Evolutionary conservation across 2,329 filamentous ascomycete genomes (phyloP), one percentile per base, ranked within the genome.

Genomic region (Penicillium sp.): DNA sequence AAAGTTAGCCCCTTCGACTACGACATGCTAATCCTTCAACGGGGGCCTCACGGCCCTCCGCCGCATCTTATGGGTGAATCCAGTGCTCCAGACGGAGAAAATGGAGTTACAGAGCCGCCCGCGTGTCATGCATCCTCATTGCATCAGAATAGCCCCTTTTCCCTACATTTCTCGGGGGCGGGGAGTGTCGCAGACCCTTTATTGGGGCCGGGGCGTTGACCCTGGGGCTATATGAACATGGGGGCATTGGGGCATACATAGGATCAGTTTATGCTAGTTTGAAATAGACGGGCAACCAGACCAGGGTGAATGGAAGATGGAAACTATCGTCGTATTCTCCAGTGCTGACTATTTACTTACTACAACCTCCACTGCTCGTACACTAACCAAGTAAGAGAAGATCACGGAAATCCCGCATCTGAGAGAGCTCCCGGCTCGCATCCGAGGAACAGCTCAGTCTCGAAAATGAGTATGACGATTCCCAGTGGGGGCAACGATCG

Each of bases 391-490:
- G 4, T 30, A 28, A 3, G 6, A n/a, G 45, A 17, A 30, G 28
- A 51, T 51, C n/a, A 51, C 15, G 17, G n/a, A 35, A 22, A 51
- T 35, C 49, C 49, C 12, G 49, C 47, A 35, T 8, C n/a, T 22
- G 30, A 19, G 28, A 51, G n/a, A 51, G 6, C n/a, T 49, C 15
- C 45, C 28, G 24, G 49, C 49, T 51, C 24, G 10, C 49, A 51
- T 35, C n/a, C n/a, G 49, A 51, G 30, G 24, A 35, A 51, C n/a
- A 26, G n/a, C 28, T 51, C 30, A 51, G 5, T 51, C 28, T 51
- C n/a, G n/a, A 51, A 51, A 51, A 15, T 17, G 28, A 51, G 19
- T 28, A 33, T 51, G 28, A 35, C 49, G n/a, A 51, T 51, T 51
- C n/a, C 30, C n/a, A 35, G 49, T 51, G 30, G 49, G 49, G 49